Base-by-base conservation (phyloP, 164 flowering plant species). In the Stephania japonica region DNA sequence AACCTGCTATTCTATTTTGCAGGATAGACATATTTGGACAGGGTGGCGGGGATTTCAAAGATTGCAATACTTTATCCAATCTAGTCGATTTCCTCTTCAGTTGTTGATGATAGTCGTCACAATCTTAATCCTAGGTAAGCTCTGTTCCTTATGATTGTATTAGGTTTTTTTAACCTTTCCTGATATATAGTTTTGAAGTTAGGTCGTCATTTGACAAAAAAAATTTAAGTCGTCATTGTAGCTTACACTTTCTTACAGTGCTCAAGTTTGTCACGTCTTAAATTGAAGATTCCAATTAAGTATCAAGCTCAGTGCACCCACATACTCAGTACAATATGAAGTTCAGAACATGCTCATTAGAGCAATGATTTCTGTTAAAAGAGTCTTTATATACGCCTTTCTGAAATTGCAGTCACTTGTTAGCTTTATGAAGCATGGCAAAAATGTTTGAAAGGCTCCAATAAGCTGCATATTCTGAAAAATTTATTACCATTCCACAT, bases 71-170 rank as follows among this genome's bases (percentile, higher is more conserved):
- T 21, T 21, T 67, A 23, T 50, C 75, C 70, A 73, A n/a, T 21
- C 69, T 42, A 77, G 64, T 56, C 78, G 44, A 23, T 61, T 72
- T 67, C 64, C 78, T 42, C 2, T 67, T 14, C 73, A 26, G 66
- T 64, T 65, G 32, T n/a, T 68, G 25, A 69, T 53, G 14, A 23
- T 80, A 65, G 16, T 77, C 59, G 32, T 67, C 62, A 61, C 53
- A 61, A 72, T 80, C n/a, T 44, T 77, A 38, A 21, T 72, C 53
- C 23, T 75, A 44, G 78, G 83, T 80, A 69, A 64, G 83, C 27
- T 47, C 53, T 47, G 53, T 9, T 47, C 53, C 53, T 47, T 47
- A 16, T 47, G 53, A 4, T 47, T 47, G 12, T 47, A 47, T 47
- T 3, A 47, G 53, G 9, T 16, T 11, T 47, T 47, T 47, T 47